Evolutionary conservation across 2,329 filamentous ascomycete species (phyloP), one percentile per base, ranked within the genome.

Genomic region (Ascochyta koolunga): DNA sequence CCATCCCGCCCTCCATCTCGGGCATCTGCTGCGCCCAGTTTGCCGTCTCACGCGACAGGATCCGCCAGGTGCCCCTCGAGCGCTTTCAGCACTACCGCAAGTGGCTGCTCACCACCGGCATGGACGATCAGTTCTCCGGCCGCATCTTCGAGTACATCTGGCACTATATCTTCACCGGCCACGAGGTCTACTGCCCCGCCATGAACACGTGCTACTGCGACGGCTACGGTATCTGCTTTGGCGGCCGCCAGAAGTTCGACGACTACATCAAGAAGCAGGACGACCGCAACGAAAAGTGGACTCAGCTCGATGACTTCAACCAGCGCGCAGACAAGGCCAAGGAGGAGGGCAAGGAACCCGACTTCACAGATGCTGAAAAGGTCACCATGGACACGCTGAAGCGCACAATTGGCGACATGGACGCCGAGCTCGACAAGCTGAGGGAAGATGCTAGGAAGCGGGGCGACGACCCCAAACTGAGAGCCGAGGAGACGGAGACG

Each of bases 171-270:
- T 76, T 76, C 60, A 76, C 73, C 0, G 68, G 72, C 27, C 70
- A 74, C 54, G 72, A 73, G 39, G 65, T 74, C 13, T 72, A 70
- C 49, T 76, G 73, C 42, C 73, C 73, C 5, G 68, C 72, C n/a
- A 67, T 68, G 62, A 74, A 75, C 54, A 67, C 71, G 0, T 76
- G 86, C 72, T 86, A 86, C 58, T 88, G 86, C 68, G 85, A 88
- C 55, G 85, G 83, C 4, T 88, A 85, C 55, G 86, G 86, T 0
- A 73, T 86, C 15, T 88, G 86, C 61, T 87, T 87, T 58, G 82
- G 80, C 18, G 77, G 76, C 3, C 76, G 78, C 24, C 69, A 77
- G 13, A 74, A 78, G 49, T 85, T 81, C 47, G 74, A 81, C 29
- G 69, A 77, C 7, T 86, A 78, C 67, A 78, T 82, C 49, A 76